Percentiles rank a stretch among this genome's conserved stretches.
Conservation (phyloP, 495 filamentous ascomycete species). For the Cetradonia linearis region DNA sequence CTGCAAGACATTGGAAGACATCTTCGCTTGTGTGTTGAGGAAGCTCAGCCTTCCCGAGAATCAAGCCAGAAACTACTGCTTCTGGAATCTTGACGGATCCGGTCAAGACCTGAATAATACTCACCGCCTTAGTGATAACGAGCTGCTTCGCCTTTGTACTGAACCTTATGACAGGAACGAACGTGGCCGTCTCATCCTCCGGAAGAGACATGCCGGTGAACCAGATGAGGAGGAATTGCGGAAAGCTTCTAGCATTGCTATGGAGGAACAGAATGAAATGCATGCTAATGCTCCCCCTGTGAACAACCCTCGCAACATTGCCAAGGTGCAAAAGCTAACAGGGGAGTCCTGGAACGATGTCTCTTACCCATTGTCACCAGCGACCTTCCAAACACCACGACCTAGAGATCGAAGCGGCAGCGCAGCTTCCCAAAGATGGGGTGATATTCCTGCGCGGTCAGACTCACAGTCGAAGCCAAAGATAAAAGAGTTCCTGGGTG, state of each 20-base stretch:
- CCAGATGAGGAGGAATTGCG: slow-evolving; percentile 71
- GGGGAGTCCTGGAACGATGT: slow-evolving; percentile 77
- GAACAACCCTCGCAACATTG: slow-evolving; percentile 52
- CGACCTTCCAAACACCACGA: slow-evolving; percentile 41
- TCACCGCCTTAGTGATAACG: slow-evolving; percentile 67
- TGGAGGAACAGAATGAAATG: slow-evolving; percentile 69
- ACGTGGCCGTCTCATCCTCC: slow-evolving; percentile 77
- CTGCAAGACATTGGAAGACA: slow-evolving; percentile 81
- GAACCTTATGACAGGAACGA: slow-evolving; percentile 51
- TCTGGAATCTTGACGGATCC: slow-evolving; percentile 72
- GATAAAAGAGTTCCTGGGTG: slow-evolving; percentile 72
- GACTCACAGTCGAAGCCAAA: slow-evolving; percentile 42
- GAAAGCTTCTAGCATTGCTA: slow-evolving; percentile 69
- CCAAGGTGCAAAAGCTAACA: slow-evolving; percentile 73
- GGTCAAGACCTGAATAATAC: slow-evolving; percentile 70
- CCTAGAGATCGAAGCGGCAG: slow-evolving; percentile 50
- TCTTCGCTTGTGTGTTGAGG: slow-evolving; percentile 72
- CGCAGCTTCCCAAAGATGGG: slow-evolving; percentile 33
- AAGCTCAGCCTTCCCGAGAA: slow-evolving; percentile 71
- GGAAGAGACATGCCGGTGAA: slow-evolving; percentile 78
- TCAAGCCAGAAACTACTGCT: slow-evolving; percentile 70
- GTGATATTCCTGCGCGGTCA: slow-evolving; percentile 48
- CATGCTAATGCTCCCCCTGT: slow-evolving; percentile 53
- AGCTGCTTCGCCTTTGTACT: slow-evolving; percentile 75
- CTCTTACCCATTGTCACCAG: slow-evolving; percentile 71